Base-by-base conservation (phyloP, 192 early-diverging fungal species). In the Backusella liffmaniae region DNA sequence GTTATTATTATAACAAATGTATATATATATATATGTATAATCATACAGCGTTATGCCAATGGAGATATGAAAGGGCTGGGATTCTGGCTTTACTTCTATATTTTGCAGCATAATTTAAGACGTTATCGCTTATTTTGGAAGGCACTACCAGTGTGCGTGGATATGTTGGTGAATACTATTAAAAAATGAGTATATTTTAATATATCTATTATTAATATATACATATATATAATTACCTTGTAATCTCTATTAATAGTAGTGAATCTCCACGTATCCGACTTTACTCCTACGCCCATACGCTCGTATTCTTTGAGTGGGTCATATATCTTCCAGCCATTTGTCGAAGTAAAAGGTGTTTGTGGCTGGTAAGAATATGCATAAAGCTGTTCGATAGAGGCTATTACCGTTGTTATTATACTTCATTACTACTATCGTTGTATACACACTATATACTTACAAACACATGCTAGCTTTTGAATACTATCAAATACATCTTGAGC, bases 41-140 rank as follows among this genome's bases (percentile, higher is more conserved):
- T 37, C 51, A 77, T 76, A 93, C 92, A 86, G 82, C 87, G 76
- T 95, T 96, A 6, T 87, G 86, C 82, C 88, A 85, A 82, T 99
- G 96, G 36, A 97, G 79, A 84, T 97, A 98, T 76, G 91, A 91
- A 21, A 99, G 84, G 9, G 92, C 93, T 1, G 98, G 98, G 75
- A 99, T 91, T 30, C 98, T 83, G 0, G 87, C 84, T 83, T 97
- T 99, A 84, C 94, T 96, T 72, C 98, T 86, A 78, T 97, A 96
- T 81, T 91, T 92, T 23, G 88, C 91, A 8, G 95, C 96, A 84
- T 99, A 93, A 23, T 87, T 91, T 74, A 99, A 80, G 18, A 93
- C 91, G 56, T 91, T 93, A 78, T 99, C 98, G 75, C 91, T 95
- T 75, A 99, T 98, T 76, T 88, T 91, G 15, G 85, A 51, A 15